phyloP scores from a whole-genome alignment of 2,329 filamentous ascomycete genomes.

The Alternaria incomplexa region DNA sequence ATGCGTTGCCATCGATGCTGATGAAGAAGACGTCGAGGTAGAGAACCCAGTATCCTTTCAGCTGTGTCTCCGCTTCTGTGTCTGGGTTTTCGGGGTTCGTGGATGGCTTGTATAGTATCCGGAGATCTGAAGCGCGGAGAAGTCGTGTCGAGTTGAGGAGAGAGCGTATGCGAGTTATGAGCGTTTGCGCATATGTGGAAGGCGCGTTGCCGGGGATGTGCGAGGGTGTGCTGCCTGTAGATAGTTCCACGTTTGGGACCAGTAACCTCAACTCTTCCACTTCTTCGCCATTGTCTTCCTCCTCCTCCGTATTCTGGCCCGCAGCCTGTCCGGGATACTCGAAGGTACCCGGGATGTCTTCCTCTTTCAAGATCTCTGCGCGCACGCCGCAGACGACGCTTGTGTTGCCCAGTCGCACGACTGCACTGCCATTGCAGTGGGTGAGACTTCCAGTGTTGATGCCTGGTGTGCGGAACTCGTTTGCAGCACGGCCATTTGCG shows the following conservation, averaged over 20 bases:
- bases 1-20: conserved; percentile 87
- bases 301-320: conserved; percentile 21
- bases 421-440: conserved; percentile 87
- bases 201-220: conserved; percentile 86
- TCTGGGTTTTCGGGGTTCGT: conserved; percentile 53
- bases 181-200: conserved; percentile 77
- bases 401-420: conserved; percentile 87
- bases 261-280: conserved; percentile 69
- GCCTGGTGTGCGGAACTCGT: conserved; percentile 72
- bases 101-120: conserved; percentile 70
- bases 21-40: conserved; percentile 97
- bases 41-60: conserved; percentile 92
- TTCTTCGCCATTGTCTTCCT: conserved; percentile 38
- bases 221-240: conserved; percentile 85
- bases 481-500: conserved; percentile 78
- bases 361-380: conserved; percentile 79
- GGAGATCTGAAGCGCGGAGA: conserved; percentile 70
- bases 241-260: conserved; percentile 91
- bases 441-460: conserved; percentile 84
- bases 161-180: conserved; percentile 80
- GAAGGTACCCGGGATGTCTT: conserved; percentile 72
- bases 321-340: conserved; percentile 21
- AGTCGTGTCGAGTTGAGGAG: conserved; percentile 75
- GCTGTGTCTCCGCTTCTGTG: conserved; percentile 56
- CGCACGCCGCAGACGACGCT: conserved; percentile 94